A percentile compares a stretch with the other conserved stretches of the same genome.
Evolutionary conservation across 441 rosid species (phyloP).

Genomic region (Corymbia citriodora): DNA sequence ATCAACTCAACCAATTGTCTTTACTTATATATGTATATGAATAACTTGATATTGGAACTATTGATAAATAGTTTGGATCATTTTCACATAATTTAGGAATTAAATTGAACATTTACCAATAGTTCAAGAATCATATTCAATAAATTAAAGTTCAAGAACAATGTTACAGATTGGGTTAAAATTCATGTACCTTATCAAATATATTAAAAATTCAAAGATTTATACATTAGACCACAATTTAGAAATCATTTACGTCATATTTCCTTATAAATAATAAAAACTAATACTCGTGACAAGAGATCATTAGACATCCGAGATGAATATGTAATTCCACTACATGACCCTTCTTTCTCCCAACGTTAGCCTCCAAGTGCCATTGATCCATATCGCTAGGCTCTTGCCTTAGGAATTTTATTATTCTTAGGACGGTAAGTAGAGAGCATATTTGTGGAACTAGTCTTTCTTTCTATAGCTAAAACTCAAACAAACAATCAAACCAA

Average conservation of each 20-base stretch:
- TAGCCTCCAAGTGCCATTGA: not conserved
- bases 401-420: not conserved
- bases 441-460: accelerated
- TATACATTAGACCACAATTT: too few relatives aligned
- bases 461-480: not conserved
- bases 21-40: not conserved
- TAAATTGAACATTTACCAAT: not conserved
- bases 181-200: too few relatives aligned
- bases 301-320: not conserved
- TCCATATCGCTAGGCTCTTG: not conserved
- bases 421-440: not conserved
- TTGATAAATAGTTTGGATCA: not conserved
- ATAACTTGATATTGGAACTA: not conserved
- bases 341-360: not conserved
- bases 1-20: not conserved
- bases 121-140: not conserved
- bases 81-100: not conserved
- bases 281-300: not conserved
- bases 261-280: not conserved
- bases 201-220: too few relatives aligned
- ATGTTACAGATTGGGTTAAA: too few relatives aligned
- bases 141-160: not conserved
- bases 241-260: not conserved
- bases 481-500: not conserved
- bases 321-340: too few relatives aligned